Base-by-base conservation (phyloP, 164 flowering plant species). In the Annona squamosa region DNA sequence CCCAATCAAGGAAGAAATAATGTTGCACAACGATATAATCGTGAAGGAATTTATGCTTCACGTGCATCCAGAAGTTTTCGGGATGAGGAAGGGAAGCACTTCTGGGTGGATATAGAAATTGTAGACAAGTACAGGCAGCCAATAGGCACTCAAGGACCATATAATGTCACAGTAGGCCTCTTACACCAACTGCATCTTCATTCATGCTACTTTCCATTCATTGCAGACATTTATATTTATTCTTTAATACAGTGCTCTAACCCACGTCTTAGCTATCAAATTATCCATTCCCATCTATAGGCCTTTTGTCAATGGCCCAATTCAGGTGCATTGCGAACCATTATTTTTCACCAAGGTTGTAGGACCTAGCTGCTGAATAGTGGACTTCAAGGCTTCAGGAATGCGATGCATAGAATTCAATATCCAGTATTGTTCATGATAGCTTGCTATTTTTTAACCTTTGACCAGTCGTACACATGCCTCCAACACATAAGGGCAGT, bases 91-190 rank as follows among this genome's bases (percentile, higher is more conserved):
- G 99, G 99, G 78, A 92, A 91, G 85, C 79, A 61, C 76, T 96
- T 96, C 75, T 96, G 98, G 98, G 88, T 92, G 79, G 98, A 93
- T 77, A 78, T 96, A 71, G 98, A 96, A 83, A 93, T 96, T 77
- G 86, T 91, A 10, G 99, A 96, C 77, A 82, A 67, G 68, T 83
- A 96, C 71, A 87, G 99, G 76, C 79, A 75, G 71, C 97, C 97
- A 9, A 88, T 97, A 19, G 97, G 98, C 63, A 78, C 77, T 65
- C 98, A 92, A 81, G 95, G 86, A 45, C 99, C 99, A 67, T 96
- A 96, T 65, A 93, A 96, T 82, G 92, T 93, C 81, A 92, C 99
- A 69, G 99, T 96, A 85, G 85, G 89, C 69, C 13, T 62, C 52
- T 46, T 45, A 18, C 6, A 42, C 43, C 43, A 64, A 64, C 37